These are phyloP conservation scores for Brasilioporus rufonigricans DNA, from an alignment of 768 basidiomycete genomes.

Conservation along the genomic window DNA sequence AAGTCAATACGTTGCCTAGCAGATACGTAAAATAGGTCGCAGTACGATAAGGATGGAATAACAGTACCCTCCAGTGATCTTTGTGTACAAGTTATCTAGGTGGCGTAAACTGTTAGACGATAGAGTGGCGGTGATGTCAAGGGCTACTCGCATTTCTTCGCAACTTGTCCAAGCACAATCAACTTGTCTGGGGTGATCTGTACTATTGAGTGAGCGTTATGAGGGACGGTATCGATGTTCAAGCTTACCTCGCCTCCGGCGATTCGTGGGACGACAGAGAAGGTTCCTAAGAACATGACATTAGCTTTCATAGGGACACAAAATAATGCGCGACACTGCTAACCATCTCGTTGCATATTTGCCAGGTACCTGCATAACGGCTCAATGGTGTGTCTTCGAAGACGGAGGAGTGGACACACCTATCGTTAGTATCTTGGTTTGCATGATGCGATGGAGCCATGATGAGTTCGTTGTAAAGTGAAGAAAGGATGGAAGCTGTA, in stretches of 20 bases:
- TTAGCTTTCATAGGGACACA: not conserved
- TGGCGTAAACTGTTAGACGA: not conserved
- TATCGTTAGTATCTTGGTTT: slow-evolving; percentile 72
- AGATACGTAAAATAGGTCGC: not conserved
- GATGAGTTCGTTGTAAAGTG: slow-evolving; percentile 61
- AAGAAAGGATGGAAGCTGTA: slow-evolving; percentile 41
- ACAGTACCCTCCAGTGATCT: slow-evolving; percentile 44
- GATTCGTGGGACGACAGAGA: slow-evolving; percentile 69
- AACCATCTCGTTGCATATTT: slow-evolving; percentile 69
- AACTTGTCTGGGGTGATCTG: slow-evolving; percentile 62
- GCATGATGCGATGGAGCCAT: slow-evolving; percentile 61
- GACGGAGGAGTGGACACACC: not conserved
- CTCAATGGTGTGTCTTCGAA: not conserved
- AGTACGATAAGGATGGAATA: not conserved
- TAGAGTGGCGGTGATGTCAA: not conserved
- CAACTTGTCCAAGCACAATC: slow-evolving; percentile 61
- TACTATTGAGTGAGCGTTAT: not conserved
- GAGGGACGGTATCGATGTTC: not conserved
- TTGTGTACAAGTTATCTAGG: slow-evolving; percentile 58
- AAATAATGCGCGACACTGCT: not conserved
- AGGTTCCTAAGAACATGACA: slow-evolving; percentile 42
- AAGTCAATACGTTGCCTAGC: slow-evolving; percentile 61
- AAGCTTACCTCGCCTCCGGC: slow-evolving; percentile 57
- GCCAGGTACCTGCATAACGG: slow-evolving; percentile 47
- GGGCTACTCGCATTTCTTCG: slow-evolving; percentile 50